Evolutionary conservation across 768 basidiomycete genomes (phyloP).

Genomic region (Tubosaeta brunneosetosa): DNA sequence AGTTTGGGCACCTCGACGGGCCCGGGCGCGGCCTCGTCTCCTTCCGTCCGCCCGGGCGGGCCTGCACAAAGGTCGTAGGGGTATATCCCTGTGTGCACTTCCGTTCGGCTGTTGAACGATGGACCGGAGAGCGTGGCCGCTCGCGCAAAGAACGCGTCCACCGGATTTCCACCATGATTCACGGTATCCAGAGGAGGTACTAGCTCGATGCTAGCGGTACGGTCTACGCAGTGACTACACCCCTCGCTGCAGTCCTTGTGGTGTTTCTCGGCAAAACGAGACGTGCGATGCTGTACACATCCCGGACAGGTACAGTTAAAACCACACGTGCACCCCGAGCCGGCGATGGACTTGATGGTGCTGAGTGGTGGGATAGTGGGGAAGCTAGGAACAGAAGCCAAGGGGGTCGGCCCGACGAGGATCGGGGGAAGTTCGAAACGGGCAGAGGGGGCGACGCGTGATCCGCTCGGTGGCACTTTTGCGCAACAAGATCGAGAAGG

Average conservation of each 20-base stretch:
- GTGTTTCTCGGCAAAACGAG: conserved; percentile 37
- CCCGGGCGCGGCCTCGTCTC: conserved; percentile 42
- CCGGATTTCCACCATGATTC: conserved; percentile 29
- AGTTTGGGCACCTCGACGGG: conserved; percentile 58
- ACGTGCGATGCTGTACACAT: conserved; percentile 65
- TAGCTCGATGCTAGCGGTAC: conserved; percentile 40
- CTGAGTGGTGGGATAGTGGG: conserved; percentile 58
- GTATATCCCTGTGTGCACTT: conserved; percentile 47
- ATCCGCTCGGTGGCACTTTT: neutral
- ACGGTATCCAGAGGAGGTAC: conserved; percentile 23
- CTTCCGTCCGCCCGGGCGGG: conserved; percentile 33
- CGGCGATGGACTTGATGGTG: conserved; percentile 53
- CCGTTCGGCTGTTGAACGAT: conserved; percentile 39
- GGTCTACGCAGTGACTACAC: conserved; percentile 63
- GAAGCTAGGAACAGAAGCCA: conserved; percentile 39
- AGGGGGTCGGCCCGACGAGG: conserved; percentile 21
- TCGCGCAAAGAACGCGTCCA: conserved; percentile 63
- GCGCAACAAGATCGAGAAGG: conserved; percentile 22
- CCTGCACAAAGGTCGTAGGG: conserved; percentile 35
- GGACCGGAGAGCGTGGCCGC: conserved; percentile 67
- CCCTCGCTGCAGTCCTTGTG: conserved; percentile 41
- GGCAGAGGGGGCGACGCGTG: conserved; percentile 7
- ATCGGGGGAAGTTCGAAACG: conserved; percentile 50
- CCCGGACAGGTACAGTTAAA: conserved; percentile 67
- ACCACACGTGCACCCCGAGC: conserved; percentile 71